phyloP scores from a whole-genome alignment of 2,329 filamentous ascomycete genomes.

The Nemania sp. region DNA sequence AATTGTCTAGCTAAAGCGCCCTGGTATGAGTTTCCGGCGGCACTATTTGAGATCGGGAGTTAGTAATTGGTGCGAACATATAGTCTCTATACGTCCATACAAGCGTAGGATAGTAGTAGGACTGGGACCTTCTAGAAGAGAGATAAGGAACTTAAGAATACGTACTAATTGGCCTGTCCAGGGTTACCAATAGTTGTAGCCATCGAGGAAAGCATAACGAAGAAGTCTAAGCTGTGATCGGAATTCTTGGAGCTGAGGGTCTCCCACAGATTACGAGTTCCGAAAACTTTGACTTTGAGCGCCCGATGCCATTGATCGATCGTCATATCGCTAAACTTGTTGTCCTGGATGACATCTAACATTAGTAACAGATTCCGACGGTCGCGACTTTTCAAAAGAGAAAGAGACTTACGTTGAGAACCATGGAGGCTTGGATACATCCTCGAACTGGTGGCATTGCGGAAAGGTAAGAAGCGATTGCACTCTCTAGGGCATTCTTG shows the following conservation, averaged over 20 bases:
- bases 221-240: constrained; percentile 24
- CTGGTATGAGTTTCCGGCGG: constrained; percentile 43
- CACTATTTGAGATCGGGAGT: constrained; percentile 40
- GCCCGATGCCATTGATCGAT: constrained; percentile 18
- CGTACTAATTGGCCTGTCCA: constrained; percentile 36
- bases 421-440: constrained; percentile 58
- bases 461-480: constrained; percentile 34
- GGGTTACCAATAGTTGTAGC: constrained; percentile 28
- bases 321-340: constrained; percentile 24
- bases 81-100: neutral
- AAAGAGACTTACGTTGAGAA: constrained; percentile 45
- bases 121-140: neutral
- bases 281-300: constrained; percentile 13
- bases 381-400: neutral
- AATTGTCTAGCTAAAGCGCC: constrained; percentile 43
- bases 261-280: constrained; percentile 23
- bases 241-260: constrained; percentile 9
- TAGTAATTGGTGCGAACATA: constrained; percentile 32
- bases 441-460: constrained; percentile 54
- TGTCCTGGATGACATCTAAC: neutral
- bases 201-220: constrained; percentile 22
- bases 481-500: constrained; percentile 14
- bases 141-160: neutral
- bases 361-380: constrained; percentile 14
- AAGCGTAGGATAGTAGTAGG: neutral